phyloP scores from a whole-genome alignment of 768 basidiomycete species.

The Lanmaoa pseudosensibilis region DNA sequence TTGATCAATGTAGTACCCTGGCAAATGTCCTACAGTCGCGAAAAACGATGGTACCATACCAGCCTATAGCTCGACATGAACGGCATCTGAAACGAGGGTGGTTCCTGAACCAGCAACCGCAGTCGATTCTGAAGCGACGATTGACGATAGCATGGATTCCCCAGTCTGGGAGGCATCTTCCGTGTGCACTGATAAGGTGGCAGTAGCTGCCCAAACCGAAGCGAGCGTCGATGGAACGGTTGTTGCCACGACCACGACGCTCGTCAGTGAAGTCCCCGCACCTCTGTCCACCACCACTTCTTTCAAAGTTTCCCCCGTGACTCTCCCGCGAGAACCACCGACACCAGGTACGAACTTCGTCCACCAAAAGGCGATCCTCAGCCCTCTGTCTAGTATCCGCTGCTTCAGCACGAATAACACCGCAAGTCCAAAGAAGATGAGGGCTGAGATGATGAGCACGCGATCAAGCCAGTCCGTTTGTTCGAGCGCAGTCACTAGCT shows the following conservation, averaged over 20 bases:
- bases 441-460: slow-evolving; percentile 74
- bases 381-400: slow-evolving; percentile 74
- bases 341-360: slow-evolving; percentile 62
- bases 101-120: not conserved
- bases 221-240: slow-evolving; percentile 8
- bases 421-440: slow-evolving; percentile 81
- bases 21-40: not conserved
- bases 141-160: slow-evolving; percentile 4
- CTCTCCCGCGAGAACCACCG: slow-evolving; percentile 3
- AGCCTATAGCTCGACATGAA: slow-evolving; percentile 20
- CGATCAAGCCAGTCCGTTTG: slow-evolving; percentile 92
- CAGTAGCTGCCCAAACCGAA: slow-evolving; percentile 10
- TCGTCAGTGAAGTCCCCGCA: slow-evolving; percentile 5
- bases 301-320: slow-evolving; percentile 2
- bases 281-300: slow-evolving; percentile 1
- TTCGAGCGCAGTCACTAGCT: slow-evolving; percentile 85
- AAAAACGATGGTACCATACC: not conserved
- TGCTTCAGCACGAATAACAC: slow-evolving; percentile 88
- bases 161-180: not conserved
- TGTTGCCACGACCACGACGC: slow-evolving; percentile 2
- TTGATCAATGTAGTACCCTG: not conserved
- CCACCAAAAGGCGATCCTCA: slow-evolving; percentile 88
- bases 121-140: not conserved
- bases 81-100: not conserved
- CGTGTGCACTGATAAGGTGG: not conserved